phyloP scores from a whole-genome alignment of 202 grass and related monocot species.

The Hordeum pubiflorum region DNA sequence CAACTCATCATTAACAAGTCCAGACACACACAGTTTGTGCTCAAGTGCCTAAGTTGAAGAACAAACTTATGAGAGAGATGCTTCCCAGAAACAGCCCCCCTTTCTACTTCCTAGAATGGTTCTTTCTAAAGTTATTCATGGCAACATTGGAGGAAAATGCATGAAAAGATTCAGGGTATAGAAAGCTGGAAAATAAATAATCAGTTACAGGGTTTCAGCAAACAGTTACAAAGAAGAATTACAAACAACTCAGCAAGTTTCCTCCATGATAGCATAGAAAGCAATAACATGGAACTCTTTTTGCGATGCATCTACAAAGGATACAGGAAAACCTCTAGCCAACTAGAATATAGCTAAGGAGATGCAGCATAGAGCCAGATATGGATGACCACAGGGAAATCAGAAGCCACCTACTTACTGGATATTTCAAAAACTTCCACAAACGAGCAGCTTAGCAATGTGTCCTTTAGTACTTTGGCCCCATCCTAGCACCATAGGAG shows the following conservation, averaged over 20 bases:
- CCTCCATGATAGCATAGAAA: constrained; percentile 26
- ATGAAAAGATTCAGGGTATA: constrained; percentile 1
- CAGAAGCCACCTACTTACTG: neutral
- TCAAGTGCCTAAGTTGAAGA: neutral
- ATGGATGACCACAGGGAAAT: constrained; percentile 11
- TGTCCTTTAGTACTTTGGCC: constrained; percentile 39
- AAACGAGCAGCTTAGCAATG: constrained; percentile 21
- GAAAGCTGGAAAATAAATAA: constrained; percentile 11
- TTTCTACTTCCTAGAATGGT: no score
- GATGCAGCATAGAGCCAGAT: neutral
- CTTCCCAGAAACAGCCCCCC: no score
- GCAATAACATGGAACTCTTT: constrained; percentile 19
- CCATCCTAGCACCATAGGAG: constrained; percentile 50
- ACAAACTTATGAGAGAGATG: neutral
- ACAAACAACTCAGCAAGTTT: constrained; percentile 23
- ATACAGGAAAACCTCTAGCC: constrained; percentile 13
- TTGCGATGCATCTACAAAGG: constrained; percentile 14
- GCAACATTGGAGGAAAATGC: no score
- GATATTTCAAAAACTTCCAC: constrained; percentile 24
- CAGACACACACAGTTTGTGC: neutral
- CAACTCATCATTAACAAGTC: neutral
- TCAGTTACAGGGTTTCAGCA: constrained; percentile 14
- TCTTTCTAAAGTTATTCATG: no score
- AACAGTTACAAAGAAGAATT: constrained; percentile 27
- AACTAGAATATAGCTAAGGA: constrained; percentile 9